These are phyloP conservation scores for Cerrena zonata DNA, from an alignment of 1,284 basidiomycete species.

Conservation along the genomic window DNA sequence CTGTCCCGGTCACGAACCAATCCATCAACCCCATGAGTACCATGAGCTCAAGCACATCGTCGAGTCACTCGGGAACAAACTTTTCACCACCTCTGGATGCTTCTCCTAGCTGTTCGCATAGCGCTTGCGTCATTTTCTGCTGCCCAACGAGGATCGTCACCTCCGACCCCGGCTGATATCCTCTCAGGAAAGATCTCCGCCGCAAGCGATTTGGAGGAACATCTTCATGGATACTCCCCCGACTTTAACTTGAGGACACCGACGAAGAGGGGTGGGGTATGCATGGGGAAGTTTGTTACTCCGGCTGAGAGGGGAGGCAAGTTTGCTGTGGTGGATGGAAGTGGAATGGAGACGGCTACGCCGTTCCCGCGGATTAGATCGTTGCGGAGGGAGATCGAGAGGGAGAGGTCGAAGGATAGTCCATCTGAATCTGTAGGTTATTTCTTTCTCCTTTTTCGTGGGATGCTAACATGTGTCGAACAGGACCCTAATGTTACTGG, in stretches of 20 bases:
- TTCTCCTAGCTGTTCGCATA: conserved; percentile 24
- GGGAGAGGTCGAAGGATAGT: not conserved
- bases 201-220: conserved; percentile 40
- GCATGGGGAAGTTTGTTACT: conserved; percentile 52
- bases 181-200: conserved; percentile 48
- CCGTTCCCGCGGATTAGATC: conserved; percentile 47
- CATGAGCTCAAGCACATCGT: conserved; percentile 39
- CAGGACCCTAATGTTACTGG: not conserved
- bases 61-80: conserved; percentile 4
- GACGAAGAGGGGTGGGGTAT: conserved; percentile 28
- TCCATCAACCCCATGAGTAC: conserved; percentile 73
- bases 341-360: conserved; percentile 47
- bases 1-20: no score
- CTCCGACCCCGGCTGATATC: conserved; percentile 59
- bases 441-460: not conserved
- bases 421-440: not conserved
- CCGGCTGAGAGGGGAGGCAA: conserved; percentile 27
- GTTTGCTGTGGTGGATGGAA: conserved; percentile 58
- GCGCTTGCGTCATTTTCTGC: conserved; percentile 26
- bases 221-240: conserved; percentile 19
- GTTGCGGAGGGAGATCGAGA: not conserved
- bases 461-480: conserved; percentile 4
- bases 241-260: conserved; percentile 13
- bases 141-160: conserved; percentile 30
- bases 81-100: conserved; percentile 14